These are phyloP conservation scores for Aeminium ludgeri DNA, from an alignment of 495 filamentous ascomycete species.

Conservation along the genomic window DNA sequence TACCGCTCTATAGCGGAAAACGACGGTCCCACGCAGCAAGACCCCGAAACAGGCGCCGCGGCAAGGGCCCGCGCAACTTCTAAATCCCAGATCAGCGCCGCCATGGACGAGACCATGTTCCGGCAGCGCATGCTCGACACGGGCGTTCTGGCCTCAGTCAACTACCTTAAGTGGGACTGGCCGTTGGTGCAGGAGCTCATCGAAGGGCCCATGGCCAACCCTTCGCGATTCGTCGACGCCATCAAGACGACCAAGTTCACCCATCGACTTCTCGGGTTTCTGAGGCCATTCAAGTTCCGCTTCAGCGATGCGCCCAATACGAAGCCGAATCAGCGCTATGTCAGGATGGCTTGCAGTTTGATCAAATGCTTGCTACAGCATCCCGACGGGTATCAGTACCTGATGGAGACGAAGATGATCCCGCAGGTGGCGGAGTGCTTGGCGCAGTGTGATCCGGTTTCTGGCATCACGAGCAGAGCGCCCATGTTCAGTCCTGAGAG, in stretches of 20 bases:
- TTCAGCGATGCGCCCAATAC: constrained; percentile 77
- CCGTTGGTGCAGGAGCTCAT: constrained; percentile 77
- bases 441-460: constrained; percentile 81
- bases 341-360: constrained; percentile 71
- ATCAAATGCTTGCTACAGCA: constrained; percentile 74
- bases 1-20: constrained; percentile 49
- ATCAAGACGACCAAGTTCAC: constrained; percentile 91
- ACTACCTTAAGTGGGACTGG: constrained; percentile 94
- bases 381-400: constrained; percentile 63
- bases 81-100: constrained; percentile 51
- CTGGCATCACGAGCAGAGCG: constrained; percentile 70
- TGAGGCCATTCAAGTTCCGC: constrained; percentile 89
- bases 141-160: constrained; percentile 65
- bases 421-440: constrained; percentile 89
- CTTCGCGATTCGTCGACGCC: constrained; percentile 83
- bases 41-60: constrained; percentile 24
- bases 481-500: constrained; percentile 77
- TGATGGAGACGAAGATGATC: constrained; percentile 81
- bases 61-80: constrained; percentile 27
- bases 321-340: constrained; percentile 84
- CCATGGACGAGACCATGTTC: constrained; percentile 80
- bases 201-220: constrained; percentile 81
- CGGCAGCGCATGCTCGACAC: constrained; percentile 74
- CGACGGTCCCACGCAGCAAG: not conserved
- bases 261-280: constrained; percentile 85